Evolutionary conservation across 208 protist species (phyloP).

Genomic region (Leishmania lainsoni): DNA sequence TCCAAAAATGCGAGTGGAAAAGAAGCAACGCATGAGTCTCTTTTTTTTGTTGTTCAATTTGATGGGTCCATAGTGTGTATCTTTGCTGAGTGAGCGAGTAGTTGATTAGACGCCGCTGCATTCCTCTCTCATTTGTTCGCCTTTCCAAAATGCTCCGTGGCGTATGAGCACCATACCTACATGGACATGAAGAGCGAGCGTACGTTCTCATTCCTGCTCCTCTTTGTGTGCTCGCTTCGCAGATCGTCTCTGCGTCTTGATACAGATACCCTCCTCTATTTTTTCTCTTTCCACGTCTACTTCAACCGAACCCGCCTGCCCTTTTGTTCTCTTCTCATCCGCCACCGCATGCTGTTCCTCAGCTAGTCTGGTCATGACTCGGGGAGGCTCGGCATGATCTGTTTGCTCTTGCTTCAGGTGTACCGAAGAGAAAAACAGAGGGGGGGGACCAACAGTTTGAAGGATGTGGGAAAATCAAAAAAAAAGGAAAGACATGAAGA

Average conservation of each 20-base stretch:
- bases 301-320: not conserved
- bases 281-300: not conserved
- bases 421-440: not conserved
- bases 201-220: not conserved
- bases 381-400: not conserved
- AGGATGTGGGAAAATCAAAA: not conserved
- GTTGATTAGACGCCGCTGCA: not conserved
- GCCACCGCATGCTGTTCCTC: not conserved
- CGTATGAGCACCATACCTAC: not conserved
- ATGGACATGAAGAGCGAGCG: not conserved
- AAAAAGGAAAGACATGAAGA: not conserved
- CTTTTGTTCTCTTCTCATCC: constrained; percentile 13
- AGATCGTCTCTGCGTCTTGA: not conserved
- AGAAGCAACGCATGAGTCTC: not conserved
- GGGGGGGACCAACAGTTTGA: not conserved
- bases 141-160: not conserved
- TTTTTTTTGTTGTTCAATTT: not conserved
- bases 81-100: not conserved
- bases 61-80: not conserved
- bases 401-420: not conserved
- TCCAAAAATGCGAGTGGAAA: too few relatives aligned
- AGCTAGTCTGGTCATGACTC: not conserved
- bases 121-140: not conserved
- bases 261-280: not conserved
- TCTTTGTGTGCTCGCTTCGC: not conserved